Conservation (phyloP, 306 rosid genomes). For the apple (Malus domestica) region DNA sequence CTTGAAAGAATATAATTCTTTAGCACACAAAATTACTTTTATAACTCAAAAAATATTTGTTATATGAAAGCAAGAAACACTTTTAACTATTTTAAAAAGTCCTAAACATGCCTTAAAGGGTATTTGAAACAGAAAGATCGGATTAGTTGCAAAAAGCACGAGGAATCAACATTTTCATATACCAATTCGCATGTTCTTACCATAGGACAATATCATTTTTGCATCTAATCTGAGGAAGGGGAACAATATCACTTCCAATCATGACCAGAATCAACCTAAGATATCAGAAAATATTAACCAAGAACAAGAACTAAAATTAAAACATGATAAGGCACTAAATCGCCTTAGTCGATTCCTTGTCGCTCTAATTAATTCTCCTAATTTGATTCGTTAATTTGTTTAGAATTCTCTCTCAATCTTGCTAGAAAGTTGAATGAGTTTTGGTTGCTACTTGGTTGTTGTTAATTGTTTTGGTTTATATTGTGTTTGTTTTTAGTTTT, state of each 20-base stretch:
- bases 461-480: neutral
- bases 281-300: neutral
- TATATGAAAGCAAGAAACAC: neutral
- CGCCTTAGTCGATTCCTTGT: constrained; percentile 10
- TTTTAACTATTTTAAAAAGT: neutral
- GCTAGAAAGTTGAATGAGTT: neutral
- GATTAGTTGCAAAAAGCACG: neutral
- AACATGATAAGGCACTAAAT: neutral
- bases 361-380: neutral
- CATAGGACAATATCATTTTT: too few relatives aligned
- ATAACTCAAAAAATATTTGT: too few relatives aligned
- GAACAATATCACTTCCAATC: neutral
- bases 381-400: neutral
- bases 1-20: too few relatives aligned
- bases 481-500: neutral
- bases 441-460: constrained; percentile 8
- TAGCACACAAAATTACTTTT: too few relatives aligned
- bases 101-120: too few relatives aligned
- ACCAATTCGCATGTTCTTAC: neutral
- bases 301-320: neutral
- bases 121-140: neutral
- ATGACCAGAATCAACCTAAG: neutral
- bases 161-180: neutral
- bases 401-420: neutral
- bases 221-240: neutral